A percentile compares a stretch with the other conserved stretches of the same genome.
These are phyloP conservation scores for Penicillium polonicum DNA, from an alignment of 2,329 filamentous ascomycete genomes.

Conservation along the genomic window DNA sequence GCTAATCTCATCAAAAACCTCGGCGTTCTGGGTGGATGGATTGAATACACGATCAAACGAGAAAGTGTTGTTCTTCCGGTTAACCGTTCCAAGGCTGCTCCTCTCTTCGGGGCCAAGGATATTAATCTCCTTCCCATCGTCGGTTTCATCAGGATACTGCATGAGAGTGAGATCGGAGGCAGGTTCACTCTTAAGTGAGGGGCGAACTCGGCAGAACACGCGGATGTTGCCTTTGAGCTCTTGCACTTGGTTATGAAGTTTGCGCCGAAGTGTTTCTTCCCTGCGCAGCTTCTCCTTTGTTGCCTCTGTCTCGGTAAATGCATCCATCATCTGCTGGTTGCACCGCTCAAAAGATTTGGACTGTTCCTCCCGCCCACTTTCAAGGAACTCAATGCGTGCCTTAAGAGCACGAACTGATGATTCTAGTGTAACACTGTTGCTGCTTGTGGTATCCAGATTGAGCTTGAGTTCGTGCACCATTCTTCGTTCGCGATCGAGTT, in stretches of 20 bases:
- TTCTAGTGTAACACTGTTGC: constrained; percentile 67
- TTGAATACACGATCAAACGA: constrained; percentile 92
- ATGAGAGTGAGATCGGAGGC: constrained; percentile 68
- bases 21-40: constrained; percentile 71
- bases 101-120: constrained; percentile 80
- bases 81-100: constrained; percentile 73
- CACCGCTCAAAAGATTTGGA: constrained; percentile 81
- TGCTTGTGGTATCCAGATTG: constrained; percentile 59
- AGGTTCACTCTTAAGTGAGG: constrained; percentile 60
- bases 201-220: constrained; percentile 94
- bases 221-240: constrained; percentile 98
- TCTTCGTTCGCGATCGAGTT: constrained; percentile 62
- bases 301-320: constrained; percentile 65
- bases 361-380: constrained; percentile 85
- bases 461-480: constrained; percentile 59
- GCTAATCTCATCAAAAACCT: constrained; percentile 94
- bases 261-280: constrained; percentile 85
- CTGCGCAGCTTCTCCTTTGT: constrained; percentile 80
- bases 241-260: constrained; percentile 96
- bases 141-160: constrained; percentile 72
- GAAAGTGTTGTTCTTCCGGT: constrained; percentile 78
- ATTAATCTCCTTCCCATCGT: constrained; percentile 83
- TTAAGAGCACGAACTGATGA: constrained; percentile 71
- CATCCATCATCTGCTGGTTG: constrained; percentile 76
- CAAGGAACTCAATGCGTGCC: constrained; percentile 82